Evolutionary conservation across 2,329 filamentous ascomycete species (phyloP).

Genomic region (Cercospora beticola): DNA sequence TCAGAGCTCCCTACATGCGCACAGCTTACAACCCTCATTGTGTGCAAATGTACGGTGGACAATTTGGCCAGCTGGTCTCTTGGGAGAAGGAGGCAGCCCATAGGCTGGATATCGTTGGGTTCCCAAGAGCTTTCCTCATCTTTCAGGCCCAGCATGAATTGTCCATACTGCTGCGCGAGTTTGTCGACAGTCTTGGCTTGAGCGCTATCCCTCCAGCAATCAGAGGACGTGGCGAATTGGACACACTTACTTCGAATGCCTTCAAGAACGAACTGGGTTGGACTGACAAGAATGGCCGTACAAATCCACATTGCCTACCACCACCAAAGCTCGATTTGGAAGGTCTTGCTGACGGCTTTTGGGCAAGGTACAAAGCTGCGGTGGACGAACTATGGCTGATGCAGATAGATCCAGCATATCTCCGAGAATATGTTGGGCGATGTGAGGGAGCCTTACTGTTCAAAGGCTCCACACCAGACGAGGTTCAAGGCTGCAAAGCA

Average conservation of each 20-base stretch:
- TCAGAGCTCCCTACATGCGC: neutral
- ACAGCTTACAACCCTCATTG: slow-evolving; percentile 17
- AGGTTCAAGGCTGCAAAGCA: neutral
- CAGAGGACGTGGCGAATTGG: neutral
- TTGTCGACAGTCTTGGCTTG: slow-evolving; percentile 8
- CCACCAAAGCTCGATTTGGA: slow-evolving; percentile 26
- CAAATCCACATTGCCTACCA: slow-evolving; percentile 15
- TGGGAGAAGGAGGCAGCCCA: slow-evolving; percentile 26
- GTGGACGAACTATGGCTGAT: slow-evolving; percentile 30
- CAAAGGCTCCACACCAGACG: no score
- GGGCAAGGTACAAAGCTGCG: slow-evolving; percentile 21
- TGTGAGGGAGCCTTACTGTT: neutral
- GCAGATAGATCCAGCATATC: slow-evolving; percentile 28
- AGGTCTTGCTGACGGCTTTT: slow-evolving; percentile 15
- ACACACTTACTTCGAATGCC: neutral
- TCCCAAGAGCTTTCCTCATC: slow-evolving; percentile 26
- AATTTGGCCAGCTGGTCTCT: slow-evolving; percentile 18
- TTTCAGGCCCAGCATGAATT: slow-evolving; percentile 28
- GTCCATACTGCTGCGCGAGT: slow-evolving; percentile 18
- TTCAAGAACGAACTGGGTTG: neutral
- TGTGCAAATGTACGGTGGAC: slow-evolving; percentile 15
- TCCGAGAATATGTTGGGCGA: neutral
- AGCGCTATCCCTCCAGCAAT: no score
- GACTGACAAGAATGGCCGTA: neutral
- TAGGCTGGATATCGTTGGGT: slow-evolving; percentile 26